These are phyloP conservation scores for Ceriops tagal DNA, from an alignment of 345 rosid species.

Conservation along the genomic window DNA sequence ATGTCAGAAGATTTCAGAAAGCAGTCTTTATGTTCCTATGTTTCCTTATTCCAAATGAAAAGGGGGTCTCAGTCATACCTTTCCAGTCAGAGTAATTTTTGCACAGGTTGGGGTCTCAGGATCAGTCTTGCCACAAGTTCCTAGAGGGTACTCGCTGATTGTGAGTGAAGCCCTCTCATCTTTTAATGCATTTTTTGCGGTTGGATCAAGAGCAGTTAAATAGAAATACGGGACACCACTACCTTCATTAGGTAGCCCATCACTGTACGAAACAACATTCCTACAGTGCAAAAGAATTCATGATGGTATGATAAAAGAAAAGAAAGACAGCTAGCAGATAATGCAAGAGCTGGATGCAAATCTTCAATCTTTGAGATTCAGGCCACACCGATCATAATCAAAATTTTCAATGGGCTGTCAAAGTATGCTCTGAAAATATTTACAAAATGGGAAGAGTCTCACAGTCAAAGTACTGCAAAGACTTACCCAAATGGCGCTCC, in stretches of 20 bases:
- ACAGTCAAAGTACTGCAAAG: not conserved
- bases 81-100: constrained; percentile 87
- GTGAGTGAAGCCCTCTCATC: constrained; percentile 77
- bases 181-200: constrained; percentile 69
- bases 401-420: not conserved
- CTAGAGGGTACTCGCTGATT: constrained; percentile 77
- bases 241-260: constrained; percentile 62
- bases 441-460: not conserved
- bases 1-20: not conserved
- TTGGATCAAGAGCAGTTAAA: constrained; percentile 93
- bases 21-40: not conserved
- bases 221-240: constrained; percentile 85
- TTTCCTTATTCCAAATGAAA: not conserved
- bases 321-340: not conserved
- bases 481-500: constrained; percentile 87
- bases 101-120: constrained; percentile 92
- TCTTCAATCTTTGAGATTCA: not conserved
- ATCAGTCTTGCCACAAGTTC: constrained; percentile 83
- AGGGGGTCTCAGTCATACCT: constrained; percentile 32
- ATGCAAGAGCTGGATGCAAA: not conserved
- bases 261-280: constrained; percentile 90
- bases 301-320: not conserved
- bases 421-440: not conserved
- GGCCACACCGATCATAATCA: not conserved
- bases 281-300: constrained; percentile 30